Conservation (phyloP, 805 yeast species). For the Wickerhamiella alocasiicola region DNA sequence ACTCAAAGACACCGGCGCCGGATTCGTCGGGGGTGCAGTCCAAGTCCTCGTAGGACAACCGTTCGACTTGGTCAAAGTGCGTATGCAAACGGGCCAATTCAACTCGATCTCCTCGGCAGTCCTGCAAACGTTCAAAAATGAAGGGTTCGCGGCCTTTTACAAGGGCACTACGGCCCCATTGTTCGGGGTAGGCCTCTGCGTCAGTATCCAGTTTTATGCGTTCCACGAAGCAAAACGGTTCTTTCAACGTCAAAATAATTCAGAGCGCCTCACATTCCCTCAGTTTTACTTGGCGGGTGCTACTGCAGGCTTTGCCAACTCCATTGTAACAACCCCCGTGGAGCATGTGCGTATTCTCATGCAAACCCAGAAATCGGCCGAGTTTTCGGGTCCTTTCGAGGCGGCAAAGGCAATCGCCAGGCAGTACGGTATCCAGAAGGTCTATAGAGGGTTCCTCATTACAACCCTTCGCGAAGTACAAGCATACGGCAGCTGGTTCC, state of each 20-base stretch:
- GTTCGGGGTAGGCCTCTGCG: constrained; percentile 58
- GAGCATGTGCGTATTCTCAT: constrained; percentile 53
- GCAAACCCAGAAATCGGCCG: constrained; percentile 36
- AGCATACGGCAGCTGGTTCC: constrained; percentile 66
- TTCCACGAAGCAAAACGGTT: constrained; percentile 59
- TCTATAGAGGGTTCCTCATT: constrained; percentile 43
- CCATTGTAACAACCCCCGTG: constrained; percentile 51
- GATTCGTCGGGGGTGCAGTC: constrained; percentile 43
- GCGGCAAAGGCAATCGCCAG: constrained; percentile 34
- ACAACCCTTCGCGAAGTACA: constrained; percentile 51
- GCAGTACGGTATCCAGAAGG: constrained; percentile 35
- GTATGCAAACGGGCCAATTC: constrained; percentile 58
- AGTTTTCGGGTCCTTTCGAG: constrained; percentile 34
- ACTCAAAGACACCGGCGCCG: constrained; percentile 41
- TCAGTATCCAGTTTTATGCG: constrained; percentile 56
- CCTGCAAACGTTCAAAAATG: constrained; percentile 41
- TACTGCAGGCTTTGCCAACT: constrained; percentile 51
- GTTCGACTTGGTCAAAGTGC: constrained; percentile 56
- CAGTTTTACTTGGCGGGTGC: constrained; percentile 55
- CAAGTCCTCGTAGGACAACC: constrained; percentile 53
- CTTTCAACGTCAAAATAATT: constrained; percentile 20
- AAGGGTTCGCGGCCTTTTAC: constrained; percentile 52
- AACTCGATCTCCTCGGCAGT: constrained; percentile 40
- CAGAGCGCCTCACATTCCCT: constrained; percentile 32
- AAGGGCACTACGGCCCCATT: constrained; percentile 61